Evolutionary conservation across 116 monocot species (phyloP).

Genomic region (Zostera marina): DNA sequence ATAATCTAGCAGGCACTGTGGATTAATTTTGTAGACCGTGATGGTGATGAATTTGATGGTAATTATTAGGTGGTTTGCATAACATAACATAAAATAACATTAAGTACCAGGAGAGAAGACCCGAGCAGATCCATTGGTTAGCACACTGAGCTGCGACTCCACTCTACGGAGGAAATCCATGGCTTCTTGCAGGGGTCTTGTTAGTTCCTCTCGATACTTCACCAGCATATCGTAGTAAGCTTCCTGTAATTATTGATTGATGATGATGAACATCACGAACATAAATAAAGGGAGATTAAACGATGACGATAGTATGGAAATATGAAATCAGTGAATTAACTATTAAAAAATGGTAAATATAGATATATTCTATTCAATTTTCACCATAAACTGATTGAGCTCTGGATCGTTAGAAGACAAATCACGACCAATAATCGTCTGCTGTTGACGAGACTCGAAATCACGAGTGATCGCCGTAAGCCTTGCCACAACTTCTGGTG

Average conservation of each 20-base stretch:
- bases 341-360: background rate
- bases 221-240: conserved; percentile 88
- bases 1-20: too few species aligned
- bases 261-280: background rate
- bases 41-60: too few species aligned
- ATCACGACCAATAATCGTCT: conserved; percentile 15
- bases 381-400: conserved; percentile 80
- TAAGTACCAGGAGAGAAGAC: conserved; percentile 22
- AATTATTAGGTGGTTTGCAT: too few species aligned
- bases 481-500: conserved; percentile 50
- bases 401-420: conserved; percentile 36
- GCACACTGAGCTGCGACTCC: conserved; percentile 68
- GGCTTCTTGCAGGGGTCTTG: conserved; percentile 72
- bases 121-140: conserved; percentile 41
- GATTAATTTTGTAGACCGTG: too few species aligned
- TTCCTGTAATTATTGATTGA: conserved; percentile 23
- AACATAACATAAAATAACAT: background rate
- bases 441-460: conserved; percentile 18
- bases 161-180: conserved; percentile 75
- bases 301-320: too few species aligned
- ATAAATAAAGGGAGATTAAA: background rate
- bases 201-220: conserved; percentile 82
- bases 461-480: conserved; percentile 34
- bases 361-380: background rate
- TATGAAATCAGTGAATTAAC: background rate